Base-by-base conservation (phyloP, 306 rosid genomes). In the Vigna hirtella region DNA sequence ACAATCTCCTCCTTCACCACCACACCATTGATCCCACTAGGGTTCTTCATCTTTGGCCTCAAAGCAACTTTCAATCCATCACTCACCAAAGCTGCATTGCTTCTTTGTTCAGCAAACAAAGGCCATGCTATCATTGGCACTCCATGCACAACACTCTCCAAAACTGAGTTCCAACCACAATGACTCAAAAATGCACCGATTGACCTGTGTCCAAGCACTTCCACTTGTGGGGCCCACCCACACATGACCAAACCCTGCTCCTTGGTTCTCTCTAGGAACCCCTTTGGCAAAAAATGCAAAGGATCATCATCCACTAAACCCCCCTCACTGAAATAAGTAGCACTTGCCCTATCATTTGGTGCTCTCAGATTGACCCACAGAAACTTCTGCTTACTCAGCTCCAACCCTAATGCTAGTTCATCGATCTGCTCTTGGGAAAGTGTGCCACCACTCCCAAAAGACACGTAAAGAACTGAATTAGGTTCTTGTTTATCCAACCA, bases 391-490 rank as follows among this genome's bases (percentile, higher is more conserved):
- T 28, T 50, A 14, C 90, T 77, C 57, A 86, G 13, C 75, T 86
- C 90, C 6, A 83, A 78, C 3, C 87, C 90, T 0, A 73, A 59
- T 9, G 90, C 86, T 11, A 83, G 67, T 56, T 86, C 86, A 6
- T 78, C 78, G 14, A 78, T 68, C 14, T 86, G 87, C 2, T 74
- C 58, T 6, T 66, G 76, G 0, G 87, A 80, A 22, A 83, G 83
- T 58, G 85, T 81, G 4, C 89, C 89, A 4, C 87, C 85, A 57
- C 87, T 86, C 18, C 89, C 89, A 47, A 83, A 86, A 0, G 83
- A 83, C 36, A 86, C 34, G 28, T 76, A 86, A 1, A 77, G 38
- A n/a, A 86, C 84, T 0, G 87, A 86, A 2, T 61, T 75, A 1
- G 30, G 50, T 68, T 65, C 74, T 7, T 86, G 87, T 0, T 64